Evolutionary conservation across 176 grass and related monocot species (phyloP).

Genomic region (Areca catechu): DNA sequence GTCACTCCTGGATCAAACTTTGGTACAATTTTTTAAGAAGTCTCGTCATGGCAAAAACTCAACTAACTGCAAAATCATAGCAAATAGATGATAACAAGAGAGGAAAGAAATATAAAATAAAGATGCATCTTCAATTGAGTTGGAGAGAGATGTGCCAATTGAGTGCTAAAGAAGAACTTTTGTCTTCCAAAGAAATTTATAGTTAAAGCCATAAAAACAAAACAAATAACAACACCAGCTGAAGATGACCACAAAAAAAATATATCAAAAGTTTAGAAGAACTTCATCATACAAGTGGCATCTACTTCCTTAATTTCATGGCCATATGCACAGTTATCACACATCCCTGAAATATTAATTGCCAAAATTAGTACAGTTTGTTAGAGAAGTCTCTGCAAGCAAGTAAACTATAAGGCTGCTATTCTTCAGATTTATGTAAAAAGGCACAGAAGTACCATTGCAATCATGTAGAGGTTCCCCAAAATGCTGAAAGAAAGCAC

Average conservation of each 20-base stretch:
- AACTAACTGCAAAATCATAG: no score
- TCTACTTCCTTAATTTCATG: constrained; percentile 38
- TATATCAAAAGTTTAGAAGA: neutral
- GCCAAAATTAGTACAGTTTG: neutral
- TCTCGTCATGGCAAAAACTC: no score
- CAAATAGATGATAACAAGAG: no score
- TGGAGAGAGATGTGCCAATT: no score
- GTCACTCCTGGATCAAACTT: no score
- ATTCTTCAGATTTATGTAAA: no score
- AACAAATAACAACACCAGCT: neutral
- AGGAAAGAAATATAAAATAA: no score
- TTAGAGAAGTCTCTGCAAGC: neutral
- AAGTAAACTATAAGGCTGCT: constrained; percentile 6
- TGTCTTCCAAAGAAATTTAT: no score
- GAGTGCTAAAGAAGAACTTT: no score
- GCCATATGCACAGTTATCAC: constrained; percentile 45
- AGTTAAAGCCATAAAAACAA: neutral
- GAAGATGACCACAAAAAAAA: neutral
- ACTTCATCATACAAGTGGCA: constrained; percentile 24
- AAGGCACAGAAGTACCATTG: constrained; percentile 43
- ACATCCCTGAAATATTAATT: constrained; percentile 35
- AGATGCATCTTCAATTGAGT: no score
- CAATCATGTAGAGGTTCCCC: constrained; percentile 66
- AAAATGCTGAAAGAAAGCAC: constrained; percentile 88
- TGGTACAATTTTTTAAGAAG: no score